phyloP scores from a whole-genome alignment of 805 yeast genomes.

The Ogataea methanolica region DNA sequence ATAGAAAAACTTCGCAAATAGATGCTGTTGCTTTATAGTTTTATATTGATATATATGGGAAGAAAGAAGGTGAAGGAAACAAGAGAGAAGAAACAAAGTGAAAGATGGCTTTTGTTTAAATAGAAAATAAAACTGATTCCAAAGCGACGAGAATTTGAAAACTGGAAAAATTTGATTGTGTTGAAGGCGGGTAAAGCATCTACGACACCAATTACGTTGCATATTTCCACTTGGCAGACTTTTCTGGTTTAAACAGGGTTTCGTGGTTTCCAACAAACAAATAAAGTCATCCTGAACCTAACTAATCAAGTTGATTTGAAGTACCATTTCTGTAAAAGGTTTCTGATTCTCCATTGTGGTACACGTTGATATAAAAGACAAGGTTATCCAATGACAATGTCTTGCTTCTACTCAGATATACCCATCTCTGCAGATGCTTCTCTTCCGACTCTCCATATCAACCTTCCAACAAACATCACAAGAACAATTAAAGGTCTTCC shows the following conservation, averaged over 20 bases:
- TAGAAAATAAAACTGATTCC: background rate
- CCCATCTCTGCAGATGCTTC: slow-evolving; percentile 10
- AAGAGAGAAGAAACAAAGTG: background rate
- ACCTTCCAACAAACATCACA: slow-evolving; percentile 10
- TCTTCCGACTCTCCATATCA: background rate
- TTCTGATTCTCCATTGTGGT: background rate
- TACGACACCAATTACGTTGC: too few species aligned
- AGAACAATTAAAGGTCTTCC: slow-evolving; percentile 10
- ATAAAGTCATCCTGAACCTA: too few species aligned
- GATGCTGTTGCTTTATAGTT: background rate
- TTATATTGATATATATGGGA: background rate
- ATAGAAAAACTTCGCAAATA: background rate
- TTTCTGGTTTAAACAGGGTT: too few species aligned
- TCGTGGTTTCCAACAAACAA: too few species aligned
- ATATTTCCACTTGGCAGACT: too few species aligned
- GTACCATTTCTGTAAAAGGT: too few species aligned
- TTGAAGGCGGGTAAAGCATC: too few species aligned
- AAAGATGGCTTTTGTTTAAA: background rate
- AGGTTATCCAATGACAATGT: background rate
- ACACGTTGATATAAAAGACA: background rate
- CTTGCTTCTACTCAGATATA: slow-evolving; percentile 4
- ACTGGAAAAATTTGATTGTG: background rate
- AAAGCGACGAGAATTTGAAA: background rate
- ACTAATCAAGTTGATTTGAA: too few species aligned
- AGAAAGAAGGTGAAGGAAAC: background rate